phyloP scores from a whole-genome alignment of 148 eudicot genomes.

The Rhododendron henanense region DNA sequence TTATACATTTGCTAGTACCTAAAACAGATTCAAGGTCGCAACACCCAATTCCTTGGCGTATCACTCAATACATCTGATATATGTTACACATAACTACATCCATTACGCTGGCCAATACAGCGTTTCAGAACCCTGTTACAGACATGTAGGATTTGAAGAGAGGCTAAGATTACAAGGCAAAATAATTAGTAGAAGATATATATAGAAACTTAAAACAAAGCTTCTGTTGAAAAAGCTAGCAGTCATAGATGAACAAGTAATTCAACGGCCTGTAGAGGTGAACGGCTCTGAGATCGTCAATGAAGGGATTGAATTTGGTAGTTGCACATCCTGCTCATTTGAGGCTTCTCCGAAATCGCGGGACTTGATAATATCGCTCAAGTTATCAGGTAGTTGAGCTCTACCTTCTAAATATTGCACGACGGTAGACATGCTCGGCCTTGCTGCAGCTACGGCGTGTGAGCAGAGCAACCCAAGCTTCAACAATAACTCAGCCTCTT shows the following conservation, averaged over 20 bases:
- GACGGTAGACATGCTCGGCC: neutral
- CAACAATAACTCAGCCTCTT: slow-evolving; percentile 1
- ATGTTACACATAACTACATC: neutral
- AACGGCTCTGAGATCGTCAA: neutral
- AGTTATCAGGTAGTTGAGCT: slow-evolving; percentile 4
- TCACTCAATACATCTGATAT: neutral
- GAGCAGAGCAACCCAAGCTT: slow-evolving; percentile 9
- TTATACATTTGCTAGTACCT: neutral
- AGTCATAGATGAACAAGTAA: neutral
- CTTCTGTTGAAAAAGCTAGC: neutral
- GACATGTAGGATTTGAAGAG: neutral
- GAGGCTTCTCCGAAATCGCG: neutral
- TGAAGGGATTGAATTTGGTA: neutral
- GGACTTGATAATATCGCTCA: neutral
- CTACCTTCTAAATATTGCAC: neutral
- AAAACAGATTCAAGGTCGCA: neutral
- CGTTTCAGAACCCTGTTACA: too few relatives aligned
- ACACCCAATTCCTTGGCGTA: neutral
- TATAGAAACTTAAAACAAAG: neutral
- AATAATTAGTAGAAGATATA: neutral
- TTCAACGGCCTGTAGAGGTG: neutral
- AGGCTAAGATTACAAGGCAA: neutral
- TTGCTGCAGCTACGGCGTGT: neutral
- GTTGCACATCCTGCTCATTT: neutral
- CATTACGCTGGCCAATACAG: neutral